Base-by-base conservation (phyloP, 352 stramenopile genomes). In the Globisporangium radiosum region DNA sequence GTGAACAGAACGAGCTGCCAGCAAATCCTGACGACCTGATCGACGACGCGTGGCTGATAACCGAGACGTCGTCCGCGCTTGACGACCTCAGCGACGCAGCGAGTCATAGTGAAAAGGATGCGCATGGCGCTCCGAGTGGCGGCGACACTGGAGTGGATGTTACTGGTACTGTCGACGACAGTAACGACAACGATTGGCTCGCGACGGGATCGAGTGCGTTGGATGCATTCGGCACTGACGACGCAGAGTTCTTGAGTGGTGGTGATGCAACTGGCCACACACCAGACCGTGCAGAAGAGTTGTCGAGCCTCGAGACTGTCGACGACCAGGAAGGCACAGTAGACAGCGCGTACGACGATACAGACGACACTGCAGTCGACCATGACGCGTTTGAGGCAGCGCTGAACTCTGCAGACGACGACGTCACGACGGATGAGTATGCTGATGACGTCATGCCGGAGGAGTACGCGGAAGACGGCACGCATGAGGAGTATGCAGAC, bases 41-140 rank as follows among this genome's bases (percentile, higher is more conserved):
- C 4, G 54, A 54, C 4, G 58, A 59, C 14, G 43, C 58, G n/a
- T 63, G 58, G 58, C 37, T 63, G n/a, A 47, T 11, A 8, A 47
- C 58, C 1, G 51, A 48, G 9, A n/a, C 51, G 3, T 33, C 25
- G 25, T 11, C 43, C 14, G 43, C 57, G 1, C n/a, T 57, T 14
- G 49, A 52, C 17, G 57, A 38, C 1, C 45, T 60, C 25, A 33
- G 25, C 25, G 25, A 33, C 25, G 25, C 25, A 33, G 25, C 25
- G 25, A 33, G 25, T 33, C 25, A 33, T 33, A 3, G 2, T 33
- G 25, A 33, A 33, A 33, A 33, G 25, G 25, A 33, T 37, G 43
- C 43, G 2, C 14, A n/a, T 52, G 54, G 37, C 15, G 10, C 7
- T 9, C 13, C 15, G 2, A 42, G 19, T 13, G 13, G 43, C 4